Evolutionary conservation across 345 rosid genomes (phyloP).

Genomic region (Kernera saxatilis): DNA sequence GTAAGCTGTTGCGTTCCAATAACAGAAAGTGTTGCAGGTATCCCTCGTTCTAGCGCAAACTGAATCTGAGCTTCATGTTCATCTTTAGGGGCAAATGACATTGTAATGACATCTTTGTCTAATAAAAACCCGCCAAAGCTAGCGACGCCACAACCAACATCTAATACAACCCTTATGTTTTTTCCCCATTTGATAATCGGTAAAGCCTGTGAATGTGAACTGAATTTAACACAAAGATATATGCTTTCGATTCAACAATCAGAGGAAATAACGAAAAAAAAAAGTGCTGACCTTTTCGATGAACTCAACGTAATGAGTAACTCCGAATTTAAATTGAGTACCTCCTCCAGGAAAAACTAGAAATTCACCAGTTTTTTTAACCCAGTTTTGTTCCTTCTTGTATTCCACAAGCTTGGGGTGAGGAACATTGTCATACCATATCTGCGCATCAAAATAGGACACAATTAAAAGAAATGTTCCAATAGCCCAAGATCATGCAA

Average conservation of each 20-base stretch:
- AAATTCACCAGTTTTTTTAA: conserved; percentile 54
- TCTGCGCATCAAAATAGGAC: conserved; percentile 31
- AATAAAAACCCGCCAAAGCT: conserved; percentile 85
- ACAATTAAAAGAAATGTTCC: background rate
- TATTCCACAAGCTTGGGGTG: conserved; percentile 92
- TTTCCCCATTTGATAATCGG: conserved; percentile 69
- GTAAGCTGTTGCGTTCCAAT: conserved; percentile 76
- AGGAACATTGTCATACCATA: conserved; percentile 86
- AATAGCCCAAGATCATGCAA: background rate
- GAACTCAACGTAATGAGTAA: conserved; percentile 55
- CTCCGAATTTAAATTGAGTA: conserved; percentile 87
- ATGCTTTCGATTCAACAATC: background rate
- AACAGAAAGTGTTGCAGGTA: conserved; percentile 86
- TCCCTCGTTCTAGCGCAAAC: conserved; percentile 89
- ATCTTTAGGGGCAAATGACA: conserved; percentile 97
- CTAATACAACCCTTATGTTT: conserved; percentile 62
- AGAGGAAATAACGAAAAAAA: background rate
- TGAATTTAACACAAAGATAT: background rate
- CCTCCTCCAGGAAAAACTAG: conserved; percentile 93
- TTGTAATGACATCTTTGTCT: conserved; percentile 70
- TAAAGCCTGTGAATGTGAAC: conserved; percentile 43
- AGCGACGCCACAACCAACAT: conserved; percentile 95
- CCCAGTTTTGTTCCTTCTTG: conserved; percentile 96
- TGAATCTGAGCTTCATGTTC: conserved; percentile 99
- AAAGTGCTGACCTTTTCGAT: conserved; percentile 49